Evolutionary conservation across 75 land plant genomes (phyloP).

Genomic region (Selaginella moellendorffii): DNA sequence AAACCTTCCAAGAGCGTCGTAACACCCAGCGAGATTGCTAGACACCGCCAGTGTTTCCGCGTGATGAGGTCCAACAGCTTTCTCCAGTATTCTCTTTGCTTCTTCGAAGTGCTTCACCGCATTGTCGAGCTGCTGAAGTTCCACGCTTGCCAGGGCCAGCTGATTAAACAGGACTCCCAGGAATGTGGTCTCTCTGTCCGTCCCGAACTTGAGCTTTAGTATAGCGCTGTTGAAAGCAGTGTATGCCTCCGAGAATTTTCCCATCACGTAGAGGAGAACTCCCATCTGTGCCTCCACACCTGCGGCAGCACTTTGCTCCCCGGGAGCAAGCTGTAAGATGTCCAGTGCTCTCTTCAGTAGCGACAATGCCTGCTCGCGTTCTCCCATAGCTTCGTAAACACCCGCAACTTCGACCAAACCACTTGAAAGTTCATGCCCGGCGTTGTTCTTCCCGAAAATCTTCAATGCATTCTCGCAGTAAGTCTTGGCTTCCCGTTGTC

Average conservation of each 20-base stretch:
- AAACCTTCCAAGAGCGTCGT: conserved; percentile 3
- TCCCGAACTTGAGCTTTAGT: not conserved
- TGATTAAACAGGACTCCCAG: conserved; percentile 5
- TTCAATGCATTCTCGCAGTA: not conserved
- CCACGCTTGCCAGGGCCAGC: not conserved
- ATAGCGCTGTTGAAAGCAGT: not conserved
- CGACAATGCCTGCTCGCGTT: not conserved
- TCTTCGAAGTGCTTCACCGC: not conserved
- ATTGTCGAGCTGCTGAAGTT: not conserved
- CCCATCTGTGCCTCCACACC: conserved; percentile 4
- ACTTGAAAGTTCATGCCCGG: not conserved
- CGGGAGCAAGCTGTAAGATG: not conserved
- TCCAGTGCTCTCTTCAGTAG: not conserved
- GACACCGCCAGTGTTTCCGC: not conserved
- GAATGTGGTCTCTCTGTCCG: not conserved
- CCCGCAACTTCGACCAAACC: not conserved
- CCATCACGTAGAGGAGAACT: not conserved
- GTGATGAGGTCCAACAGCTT: not conserved
- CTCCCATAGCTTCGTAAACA: conserved; percentile 4
- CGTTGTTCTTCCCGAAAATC: not conserved
- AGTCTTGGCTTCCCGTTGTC: not conserved
- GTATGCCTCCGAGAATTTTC: not conserved
- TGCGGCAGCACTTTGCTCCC: conserved; percentile 3
- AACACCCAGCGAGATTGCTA: not conserved
- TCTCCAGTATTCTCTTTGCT: not conserved